A percentile compares a stretch with the other conserved stretches of the same genome.
phyloP scores from a whole-genome alignment of 805 yeast species.

The Cyberlindnera maritima region DNA sequence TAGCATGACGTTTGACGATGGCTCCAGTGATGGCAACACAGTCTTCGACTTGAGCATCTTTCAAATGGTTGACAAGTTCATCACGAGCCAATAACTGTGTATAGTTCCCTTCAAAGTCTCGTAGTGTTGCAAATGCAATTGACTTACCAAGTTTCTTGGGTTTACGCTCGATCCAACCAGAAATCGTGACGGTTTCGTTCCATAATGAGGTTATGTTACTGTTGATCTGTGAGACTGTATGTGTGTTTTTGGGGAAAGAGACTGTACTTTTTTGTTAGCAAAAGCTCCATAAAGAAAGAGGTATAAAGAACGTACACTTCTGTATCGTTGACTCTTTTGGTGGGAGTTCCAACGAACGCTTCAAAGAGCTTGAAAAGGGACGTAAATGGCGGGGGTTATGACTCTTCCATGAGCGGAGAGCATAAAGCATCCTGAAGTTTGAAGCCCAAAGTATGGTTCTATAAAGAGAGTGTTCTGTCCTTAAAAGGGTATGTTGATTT shows the following conservation, averaged over 20 bases:
- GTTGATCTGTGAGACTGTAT: slow-evolving; percentile 16
- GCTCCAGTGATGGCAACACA: slow-evolving; percentile 65
- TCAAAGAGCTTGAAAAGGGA: background rate
- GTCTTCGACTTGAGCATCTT: slow-evolving; percentile 66
- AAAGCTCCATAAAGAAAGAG: no score
- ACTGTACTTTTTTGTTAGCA: slow-evolving; percentile 10
- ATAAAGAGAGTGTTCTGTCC: no score
- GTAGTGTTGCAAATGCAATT: slow-evolving; percentile 66
- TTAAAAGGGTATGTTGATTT: no score
- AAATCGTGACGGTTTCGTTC: slow-evolving; percentile 42
- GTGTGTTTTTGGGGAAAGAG: slow-evolving; percentile 26
- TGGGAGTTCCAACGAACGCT: background rate
- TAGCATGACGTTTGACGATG: slow-evolving; percentile 35
- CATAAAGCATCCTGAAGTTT: background rate
- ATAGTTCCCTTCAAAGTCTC: slow-evolving; percentile 69
- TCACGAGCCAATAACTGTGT: slow-evolving; percentile 54
- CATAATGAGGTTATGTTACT: slow-evolving; percentile 1
- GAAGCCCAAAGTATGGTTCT: no score
- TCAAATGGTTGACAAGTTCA: slow-evolving; percentile 35
- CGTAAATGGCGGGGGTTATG: background rate
- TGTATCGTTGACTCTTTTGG: slow-evolving; percentile 10
- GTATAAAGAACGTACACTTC: slow-evolving; percentile 9
- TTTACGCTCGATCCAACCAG: slow-evolving; percentile 83
- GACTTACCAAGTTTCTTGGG: slow-evolving; percentile 67
- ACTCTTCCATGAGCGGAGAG: background rate